Percentiles rank a stretch among this genome's conserved stretches.
Evolutionary conservation across 495 filamentous ascomycete genomes (phyloP).

Genomic region (Penicillium roqueforti): DNA sequence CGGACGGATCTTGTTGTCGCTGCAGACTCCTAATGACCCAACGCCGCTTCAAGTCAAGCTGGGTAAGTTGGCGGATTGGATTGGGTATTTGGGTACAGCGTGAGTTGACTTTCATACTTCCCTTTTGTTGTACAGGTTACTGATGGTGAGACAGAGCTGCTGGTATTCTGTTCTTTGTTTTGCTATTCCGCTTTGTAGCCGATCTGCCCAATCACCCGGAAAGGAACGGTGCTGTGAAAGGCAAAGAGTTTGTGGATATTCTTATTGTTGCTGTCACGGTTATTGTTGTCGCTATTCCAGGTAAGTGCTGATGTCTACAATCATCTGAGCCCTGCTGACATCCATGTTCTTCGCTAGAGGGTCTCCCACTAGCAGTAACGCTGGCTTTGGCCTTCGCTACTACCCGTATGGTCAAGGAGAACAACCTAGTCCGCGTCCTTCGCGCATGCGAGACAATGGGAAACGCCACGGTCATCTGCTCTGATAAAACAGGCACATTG

Average conservation of each 20-base stretch:
- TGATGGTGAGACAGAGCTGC: constrained; percentile 49
- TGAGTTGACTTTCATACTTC: constrained; percentile 14
- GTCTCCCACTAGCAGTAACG: constrained; percentile 63
- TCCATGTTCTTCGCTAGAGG: constrained; percentile 36
- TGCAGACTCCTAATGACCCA: constrained; percentile 57
- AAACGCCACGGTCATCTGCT: constrained; percentile 66
- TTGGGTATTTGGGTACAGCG: constrained; percentile 51
- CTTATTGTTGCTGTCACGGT: constrained; percentile 68
- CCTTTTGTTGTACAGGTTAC: background rate
- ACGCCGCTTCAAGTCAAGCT: constrained; percentile 64
- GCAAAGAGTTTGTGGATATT: constrained; percentile 60
- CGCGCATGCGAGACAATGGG: constrained; percentile 70
- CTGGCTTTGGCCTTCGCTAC: constrained; percentile 68
- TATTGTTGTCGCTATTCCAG: constrained; percentile 66
- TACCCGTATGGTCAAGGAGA: constrained; percentile 64
- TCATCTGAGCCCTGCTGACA: constrained; percentile 14
- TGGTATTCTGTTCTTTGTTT: constrained; percentile 57
- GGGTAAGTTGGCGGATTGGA: constrained; percentile 59
- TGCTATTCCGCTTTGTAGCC: constrained; percentile 58
- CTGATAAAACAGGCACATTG: constrained; percentile 68
- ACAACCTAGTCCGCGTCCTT: constrained; percentile 63
- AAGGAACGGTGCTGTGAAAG: constrained; percentile 50
- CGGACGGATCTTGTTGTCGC: constrained; percentile 59
- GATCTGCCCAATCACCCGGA: constrained; percentile 45
- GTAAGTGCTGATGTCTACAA: constrained; percentile 18